phyloP scores from a whole-genome alignment of 148 eudicot genomes.

The Chenopodium album region DNA sequence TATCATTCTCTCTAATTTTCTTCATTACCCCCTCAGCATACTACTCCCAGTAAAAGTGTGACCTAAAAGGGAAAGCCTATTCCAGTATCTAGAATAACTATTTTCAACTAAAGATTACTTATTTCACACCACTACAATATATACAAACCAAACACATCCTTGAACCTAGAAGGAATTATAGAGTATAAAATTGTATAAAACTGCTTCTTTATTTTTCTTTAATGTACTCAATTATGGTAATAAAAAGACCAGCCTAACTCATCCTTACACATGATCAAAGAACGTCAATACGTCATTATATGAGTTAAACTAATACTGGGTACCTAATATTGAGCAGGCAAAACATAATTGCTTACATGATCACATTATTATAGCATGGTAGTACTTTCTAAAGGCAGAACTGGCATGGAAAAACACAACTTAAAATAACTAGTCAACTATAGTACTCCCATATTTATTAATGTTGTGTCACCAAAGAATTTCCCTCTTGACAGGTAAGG shows the following conservation, averaged over 20 bases:
- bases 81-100: not conserved
- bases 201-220: no score
- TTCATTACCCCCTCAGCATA: no score
- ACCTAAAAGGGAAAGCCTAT: not conserved
- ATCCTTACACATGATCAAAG: not conserved
- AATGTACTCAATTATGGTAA: no score
- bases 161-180: not conserved
- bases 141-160: not conserved
- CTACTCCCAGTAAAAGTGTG: no score
- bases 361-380: not conserved
- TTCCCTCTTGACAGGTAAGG: slow-evolving; percentile 5
- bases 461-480: slow-evolving; percentile 8
- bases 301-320: not conserved
- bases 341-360: not conserved
- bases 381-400: not conserved
- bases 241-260: not conserved
- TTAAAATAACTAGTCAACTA: not conserved
- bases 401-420: not conserved
- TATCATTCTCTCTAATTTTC: no score
- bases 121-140: not conserved
- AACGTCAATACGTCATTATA: not conserved
- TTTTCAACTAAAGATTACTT: not conserved
- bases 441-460: not conserved
- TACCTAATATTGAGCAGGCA: not conserved
- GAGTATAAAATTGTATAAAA: no score